Conservation (phyloP, 169 alveolate genomes). For the Plasmodium coatneyi region DNA sequence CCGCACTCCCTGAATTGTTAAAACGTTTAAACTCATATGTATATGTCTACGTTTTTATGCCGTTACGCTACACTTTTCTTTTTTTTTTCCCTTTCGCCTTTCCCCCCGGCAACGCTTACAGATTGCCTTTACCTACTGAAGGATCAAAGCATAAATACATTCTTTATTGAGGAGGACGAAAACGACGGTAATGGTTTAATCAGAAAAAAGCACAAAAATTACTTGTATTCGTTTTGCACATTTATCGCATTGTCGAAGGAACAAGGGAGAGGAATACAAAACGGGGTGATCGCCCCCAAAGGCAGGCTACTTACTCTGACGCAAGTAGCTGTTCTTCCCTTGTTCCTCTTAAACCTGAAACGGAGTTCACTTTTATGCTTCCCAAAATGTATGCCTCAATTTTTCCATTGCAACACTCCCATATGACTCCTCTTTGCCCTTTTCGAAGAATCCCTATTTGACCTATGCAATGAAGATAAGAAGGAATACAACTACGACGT, state of each 20-base stretch:
- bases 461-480: conserved; percentile 59
- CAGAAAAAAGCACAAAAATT: background rate
- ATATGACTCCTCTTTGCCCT: background rate
- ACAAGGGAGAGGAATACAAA: background rate
- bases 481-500: conserved; percentile 70
- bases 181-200: conserved; percentile 24
- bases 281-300: background rate
- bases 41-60: background rate
- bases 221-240: background rate
- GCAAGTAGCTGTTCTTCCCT: background rate
- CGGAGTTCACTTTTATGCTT: background rate
- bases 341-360: background rate
- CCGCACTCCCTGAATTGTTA: background rate
- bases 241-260: background rate
- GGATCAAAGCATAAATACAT: conserved; percentile 13
- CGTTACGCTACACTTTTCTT: background rate
- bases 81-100: background rate
- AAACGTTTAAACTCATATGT: background rate
- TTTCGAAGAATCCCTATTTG: conserved; percentile 40
- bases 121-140: conserved; percentile 53
- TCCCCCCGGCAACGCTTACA: background rate
- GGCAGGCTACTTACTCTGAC: background rate
- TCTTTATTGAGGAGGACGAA: conserved; percentile 47
- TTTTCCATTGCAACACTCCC: background rate
- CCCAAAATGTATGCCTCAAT: background rate